A percentile compares a stretch with the other conserved stretches of the same genome.
These are phyloP conservation scores for Salix caprea DNA, from an alignment of 345 rosid genomes.

Conservation along the genomic window DNA sequence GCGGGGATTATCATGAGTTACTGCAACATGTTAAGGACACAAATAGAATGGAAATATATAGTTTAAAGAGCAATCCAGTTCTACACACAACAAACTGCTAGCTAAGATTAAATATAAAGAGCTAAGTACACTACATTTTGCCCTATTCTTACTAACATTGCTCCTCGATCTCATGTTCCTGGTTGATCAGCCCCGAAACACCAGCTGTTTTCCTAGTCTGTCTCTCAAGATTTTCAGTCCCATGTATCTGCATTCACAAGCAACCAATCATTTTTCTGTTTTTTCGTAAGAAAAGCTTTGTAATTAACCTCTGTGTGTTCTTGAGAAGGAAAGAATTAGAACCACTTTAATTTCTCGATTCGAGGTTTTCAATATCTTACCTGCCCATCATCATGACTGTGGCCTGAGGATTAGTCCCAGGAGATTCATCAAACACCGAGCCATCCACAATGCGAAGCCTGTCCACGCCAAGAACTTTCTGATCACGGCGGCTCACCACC, in stretches of 20 bases:
- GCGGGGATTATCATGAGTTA: neutral
- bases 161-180: neutral
- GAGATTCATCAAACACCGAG: constrained; percentile 69
- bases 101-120: constrained; percentile 1
- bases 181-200: constrained; percentile 26
- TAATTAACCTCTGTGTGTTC: neutral
- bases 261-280: neutral
- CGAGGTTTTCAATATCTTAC: constrained; percentile 31
- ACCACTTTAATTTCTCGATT: neutral
- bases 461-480: constrained; percentile 57
- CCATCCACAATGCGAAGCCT: constrained; percentile 83
- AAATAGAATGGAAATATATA: neutral
- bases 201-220: constrained; percentile 59
- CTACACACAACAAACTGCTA: neutral
- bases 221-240: constrained; percentile 76
- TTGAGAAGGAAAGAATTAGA: neutral
- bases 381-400: constrained; percentile 99
- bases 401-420: constrained; percentile 97
- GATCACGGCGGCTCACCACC: constrained; percentile 53
- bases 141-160: neutral
- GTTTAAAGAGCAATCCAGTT: neutral
- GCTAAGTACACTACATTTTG: constrained; percentile 6
- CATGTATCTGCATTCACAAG: constrained; percentile 64
- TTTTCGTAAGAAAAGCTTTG: neutral
- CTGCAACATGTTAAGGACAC: neutral